Percentiles rank a stretch among this genome's conserved stretches.
Conservation (phyloP, 306 rosid genomes). For the Malus fusca region DNA sequence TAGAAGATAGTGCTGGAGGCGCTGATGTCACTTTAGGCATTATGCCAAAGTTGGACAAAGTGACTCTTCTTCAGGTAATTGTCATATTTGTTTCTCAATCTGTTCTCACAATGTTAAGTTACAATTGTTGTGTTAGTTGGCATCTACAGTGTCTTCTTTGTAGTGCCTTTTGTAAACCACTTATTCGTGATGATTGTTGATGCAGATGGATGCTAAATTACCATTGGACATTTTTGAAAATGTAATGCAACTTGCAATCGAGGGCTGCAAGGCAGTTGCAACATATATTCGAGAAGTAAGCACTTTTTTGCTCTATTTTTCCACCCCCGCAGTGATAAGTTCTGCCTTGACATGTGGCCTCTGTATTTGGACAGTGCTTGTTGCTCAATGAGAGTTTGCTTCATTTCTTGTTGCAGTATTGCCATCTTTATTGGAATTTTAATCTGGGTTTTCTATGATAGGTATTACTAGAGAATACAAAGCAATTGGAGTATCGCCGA, state of each 20-base stretch:
- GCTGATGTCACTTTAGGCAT: conserved; percentile 86
- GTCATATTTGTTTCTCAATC: background rate
- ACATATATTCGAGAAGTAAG: conserved; percentile 67
- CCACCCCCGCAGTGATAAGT: background rate
- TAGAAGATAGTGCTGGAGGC: conserved; percentile 96
- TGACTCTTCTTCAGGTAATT: conserved; percentile 80
- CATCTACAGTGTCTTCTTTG: too few relatives aligned
- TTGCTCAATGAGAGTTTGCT: background rate
- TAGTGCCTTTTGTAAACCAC: background rate
- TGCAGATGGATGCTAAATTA: conserved; percentile 88
- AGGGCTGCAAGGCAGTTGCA: conserved; percentile 96
- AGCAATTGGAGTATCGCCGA: conserved; percentile 58
- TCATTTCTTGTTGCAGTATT: conserved; percentile 11
- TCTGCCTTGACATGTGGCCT: background rate
- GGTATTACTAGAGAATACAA: conserved; percentile 69
- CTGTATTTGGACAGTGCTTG: background rate
- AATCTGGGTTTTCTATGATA: conserved; percentile 25
- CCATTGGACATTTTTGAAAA: conserved; percentile 72
- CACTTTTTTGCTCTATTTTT: background rate
- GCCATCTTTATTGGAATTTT: conserved; percentile 6
- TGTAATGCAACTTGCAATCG: conserved; percentile 79
- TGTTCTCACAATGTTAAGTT: background rate
- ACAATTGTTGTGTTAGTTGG: background rate
- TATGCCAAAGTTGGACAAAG: conserved; percentile 77
- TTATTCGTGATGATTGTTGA: conserved; percentile 8